A percentile compares a stretch with the other conserved stretches of the same genome.
These are phyloP conservation scores for Neurospora sp. DNA, from an alignment of 2,329 filamentous ascomycete genomes.

Conservation along the genomic window DNA sequence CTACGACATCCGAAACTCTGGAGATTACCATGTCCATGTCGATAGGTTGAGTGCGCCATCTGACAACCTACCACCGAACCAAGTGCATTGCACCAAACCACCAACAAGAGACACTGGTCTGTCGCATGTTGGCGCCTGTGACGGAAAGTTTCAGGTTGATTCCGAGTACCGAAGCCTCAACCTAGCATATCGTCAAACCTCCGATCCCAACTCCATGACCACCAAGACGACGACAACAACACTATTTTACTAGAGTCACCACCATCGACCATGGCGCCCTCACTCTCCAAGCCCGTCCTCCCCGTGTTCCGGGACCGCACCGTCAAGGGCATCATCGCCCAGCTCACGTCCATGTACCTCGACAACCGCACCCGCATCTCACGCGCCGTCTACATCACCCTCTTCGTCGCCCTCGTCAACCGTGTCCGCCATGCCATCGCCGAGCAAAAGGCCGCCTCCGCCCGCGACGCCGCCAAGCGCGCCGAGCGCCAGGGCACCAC, in stretches of 20 bases:
- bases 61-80: neutral
- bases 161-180: neutral
- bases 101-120: neutral
- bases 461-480: constrained; percentile 51
- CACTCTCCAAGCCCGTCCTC: constrained; percentile 61
- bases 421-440: constrained; percentile 85
- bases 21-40: neutral
- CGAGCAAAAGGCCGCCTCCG: constrained; percentile 80
- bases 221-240: neutral
- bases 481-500: constrained; percentile 39
- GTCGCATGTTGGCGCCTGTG: neutral
- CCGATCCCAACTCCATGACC: neutral
- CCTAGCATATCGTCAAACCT: neutral
- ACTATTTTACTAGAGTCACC: no score
- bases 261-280: constrained; percentile 47
- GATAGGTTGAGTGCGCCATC: neutral
- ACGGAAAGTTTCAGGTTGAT: neutral
- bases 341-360: constrained; percentile 64
- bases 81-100: neutral
- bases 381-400: constrained; percentile 70
- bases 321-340: constrained; percentile 53
- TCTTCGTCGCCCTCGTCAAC: constrained; percentile 71
- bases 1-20: neutral
- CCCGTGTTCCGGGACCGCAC: constrained; percentile 46
- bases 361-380: constrained; percentile 74